Conservation (phyloP, 768 basidiomycete genomes). For the Chalciporus sphaerocephalus region DNA sequence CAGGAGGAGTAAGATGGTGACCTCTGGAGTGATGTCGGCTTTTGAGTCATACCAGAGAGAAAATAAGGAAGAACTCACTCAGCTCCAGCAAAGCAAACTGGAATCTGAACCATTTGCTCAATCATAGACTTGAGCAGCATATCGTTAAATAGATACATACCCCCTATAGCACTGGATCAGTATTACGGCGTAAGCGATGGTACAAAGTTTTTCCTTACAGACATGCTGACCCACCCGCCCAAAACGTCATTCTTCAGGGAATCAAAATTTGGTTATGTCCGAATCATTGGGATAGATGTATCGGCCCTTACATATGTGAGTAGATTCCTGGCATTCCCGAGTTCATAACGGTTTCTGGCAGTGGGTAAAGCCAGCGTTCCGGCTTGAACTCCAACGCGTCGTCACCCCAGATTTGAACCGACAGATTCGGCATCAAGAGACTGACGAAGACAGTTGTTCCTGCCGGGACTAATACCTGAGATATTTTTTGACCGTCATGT, state of each 20-base stretch:
- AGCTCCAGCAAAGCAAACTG: constrained; percentile 5
- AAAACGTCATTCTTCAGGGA: constrained; percentile 1
- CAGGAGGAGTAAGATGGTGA: constrained; percentile 1
- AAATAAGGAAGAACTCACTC: background rate
- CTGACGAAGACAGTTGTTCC: constrained; percentile 4
- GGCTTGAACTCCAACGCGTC: background rate
- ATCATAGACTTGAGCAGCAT: background rate
- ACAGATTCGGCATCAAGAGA: constrained; percentile 1
- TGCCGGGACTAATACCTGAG: background rate
- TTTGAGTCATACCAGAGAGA: background rate
- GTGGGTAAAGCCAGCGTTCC: background rate
- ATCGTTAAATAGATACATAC: background rate
- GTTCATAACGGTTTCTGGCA: background rate
- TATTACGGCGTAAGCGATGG: background rate
- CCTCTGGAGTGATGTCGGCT: background rate
- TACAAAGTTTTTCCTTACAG: background rate
- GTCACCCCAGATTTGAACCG: constrained; percentile 2
- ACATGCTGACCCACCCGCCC: constrained; percentile 1
- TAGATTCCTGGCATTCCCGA: background rate
- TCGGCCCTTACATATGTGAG: background rate
- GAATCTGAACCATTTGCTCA: background rate
- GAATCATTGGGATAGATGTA: background rate
- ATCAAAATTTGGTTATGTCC: background rate
- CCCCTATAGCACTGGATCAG: background rate
- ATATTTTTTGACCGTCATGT: background rate